Conservation (phyloP, 768 basidiomycete genomes). For the Royoungia palumana region DNA sequence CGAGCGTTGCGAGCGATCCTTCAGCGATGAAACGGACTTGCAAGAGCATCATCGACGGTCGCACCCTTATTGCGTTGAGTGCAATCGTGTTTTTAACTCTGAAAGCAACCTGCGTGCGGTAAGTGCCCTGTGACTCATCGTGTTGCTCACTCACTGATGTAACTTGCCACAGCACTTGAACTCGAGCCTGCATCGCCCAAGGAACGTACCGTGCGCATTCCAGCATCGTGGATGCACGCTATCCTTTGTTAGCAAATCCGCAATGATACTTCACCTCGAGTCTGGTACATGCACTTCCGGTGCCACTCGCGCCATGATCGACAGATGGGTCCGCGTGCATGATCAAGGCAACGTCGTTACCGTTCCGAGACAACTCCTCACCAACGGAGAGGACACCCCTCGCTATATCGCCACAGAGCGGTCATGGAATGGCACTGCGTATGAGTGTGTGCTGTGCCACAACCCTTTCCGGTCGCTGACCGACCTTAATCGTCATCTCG, state of each 20-base stretch:
- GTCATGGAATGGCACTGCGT: constrained; percentile 43
- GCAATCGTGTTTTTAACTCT: constrained; percentile 41
- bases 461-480: constrained; percentile 36
- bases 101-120: constrained; percentile 16
- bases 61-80: constrained; percentile 43
- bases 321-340: constrained; percentile 35
- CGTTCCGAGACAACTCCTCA: constrained; percentile 50
- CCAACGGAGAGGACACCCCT: constrained; percentile 11
- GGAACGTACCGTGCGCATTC: constrained; percentile 37
- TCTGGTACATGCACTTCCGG: constrained; percentile 54
- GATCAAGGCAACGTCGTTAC: constrained; percentile 54
- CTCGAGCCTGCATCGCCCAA: constrained; percentile 50
- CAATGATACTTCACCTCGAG: constrained; percentile 63
- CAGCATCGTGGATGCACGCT: constrained; percentile 37
- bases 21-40: constrained; percentile 38
- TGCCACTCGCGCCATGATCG: constrained; percentile 36
- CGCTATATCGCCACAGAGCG: constrained; percentile 32
- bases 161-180: constrained; percentile 42
- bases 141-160: not conserved
- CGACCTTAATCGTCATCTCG: constrained; percentile 59
- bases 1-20: constrained; percentile 38
- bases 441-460: constrained; percentile 67
- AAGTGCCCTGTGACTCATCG: not conserved
- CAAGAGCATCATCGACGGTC: constrained; percentile 47
- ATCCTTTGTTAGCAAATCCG: constrained; percentile 50